Evolutionary conservation across 2,329 filamentous ascomycete genomes (phyloP).

Genomic region (Aspergillus arachidicola): DNA sequence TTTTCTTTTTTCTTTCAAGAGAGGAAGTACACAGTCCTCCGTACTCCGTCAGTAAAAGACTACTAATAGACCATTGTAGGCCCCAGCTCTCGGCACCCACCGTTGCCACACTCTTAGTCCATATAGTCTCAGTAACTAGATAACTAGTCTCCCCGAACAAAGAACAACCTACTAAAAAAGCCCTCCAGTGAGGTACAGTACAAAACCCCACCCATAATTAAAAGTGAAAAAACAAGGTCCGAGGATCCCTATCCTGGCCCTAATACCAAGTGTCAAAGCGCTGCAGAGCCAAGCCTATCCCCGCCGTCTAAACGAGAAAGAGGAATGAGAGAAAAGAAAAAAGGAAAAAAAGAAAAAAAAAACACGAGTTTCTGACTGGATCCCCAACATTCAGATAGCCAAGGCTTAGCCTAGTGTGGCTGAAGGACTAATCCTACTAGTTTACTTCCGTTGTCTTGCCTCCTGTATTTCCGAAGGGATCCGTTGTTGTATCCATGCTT

Average conservation of each 20-base stretch:
- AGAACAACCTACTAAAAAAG: neutral
- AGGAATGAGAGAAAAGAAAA: neutral
- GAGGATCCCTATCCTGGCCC: constrained; percentile 19
- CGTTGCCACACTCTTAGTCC: constrained; percentile 5
- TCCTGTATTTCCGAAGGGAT: constrained; percentile 8
- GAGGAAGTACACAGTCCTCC: neutral
- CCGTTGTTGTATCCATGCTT: constrained; percentile 10
- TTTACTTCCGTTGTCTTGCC: neutral
- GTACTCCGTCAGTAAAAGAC: neutral
- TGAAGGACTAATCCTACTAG: constrained; percentile 2
- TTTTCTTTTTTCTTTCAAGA: neutral
- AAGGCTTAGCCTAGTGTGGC: constrained; percentile 22
- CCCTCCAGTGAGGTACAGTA: too few relatives aligned
- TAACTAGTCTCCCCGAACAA: neutral
- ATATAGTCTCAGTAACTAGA: neutral
- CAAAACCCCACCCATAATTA: neutral
- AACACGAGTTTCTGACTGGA: constrained; percentile 17
- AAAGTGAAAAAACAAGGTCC: neutral
- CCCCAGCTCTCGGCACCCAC: constrained; percentile 9
- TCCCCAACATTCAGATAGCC: constrained; percentile 19
- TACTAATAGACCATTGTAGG: neutral
- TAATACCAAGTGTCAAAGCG: constrained; percentile 21
- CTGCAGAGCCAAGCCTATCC: constrained; percentile 25
- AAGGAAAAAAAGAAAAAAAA: neutral
- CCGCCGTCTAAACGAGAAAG: constrained; percentile 12